phyloP scores from a whole-genome alignment of 2,329 filamentous ascomycete genomes.

The Helotiales sp. region DNA sequence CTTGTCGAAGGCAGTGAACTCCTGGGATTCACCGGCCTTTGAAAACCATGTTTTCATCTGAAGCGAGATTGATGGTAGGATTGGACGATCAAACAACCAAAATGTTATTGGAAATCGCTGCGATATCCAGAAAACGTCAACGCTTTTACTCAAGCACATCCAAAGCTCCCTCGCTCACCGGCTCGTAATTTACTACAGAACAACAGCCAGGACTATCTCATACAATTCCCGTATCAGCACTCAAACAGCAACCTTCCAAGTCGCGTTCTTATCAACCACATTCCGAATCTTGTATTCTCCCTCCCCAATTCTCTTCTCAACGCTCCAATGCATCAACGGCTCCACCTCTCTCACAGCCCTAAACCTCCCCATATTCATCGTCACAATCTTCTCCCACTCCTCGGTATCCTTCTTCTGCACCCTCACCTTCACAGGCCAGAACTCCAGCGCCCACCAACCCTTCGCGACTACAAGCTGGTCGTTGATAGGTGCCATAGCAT shows the following conservation, averaged over 20 bases:
- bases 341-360: conserved; percentile 45
- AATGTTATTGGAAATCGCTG: no score
- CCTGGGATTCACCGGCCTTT: no score
- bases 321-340: conserved; percentile 52
- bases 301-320: conserved; percentile 45
- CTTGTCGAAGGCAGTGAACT: no score
- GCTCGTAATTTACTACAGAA: not conserved
- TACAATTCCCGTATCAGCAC: not conserved
- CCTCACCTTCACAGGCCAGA: conserved; percentile 50
- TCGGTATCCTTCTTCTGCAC: conserved; percentile 42
- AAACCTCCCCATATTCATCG: conserved; percentile 47
- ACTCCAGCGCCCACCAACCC: conserved; percentile 51
- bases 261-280: conserved; percentile 38
- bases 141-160: no score
- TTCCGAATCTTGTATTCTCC: conserved; percentile 44
- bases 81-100: no score
- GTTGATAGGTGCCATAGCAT: conserved; percentile 48
- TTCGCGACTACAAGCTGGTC: conserved; percentile 47
- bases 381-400: conserved; percentile 46
- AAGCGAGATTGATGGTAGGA: no score
- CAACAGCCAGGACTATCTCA: not conserved
- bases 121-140: no score
- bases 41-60: no score
- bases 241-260: conserved; percentile 41
- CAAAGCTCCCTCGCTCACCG: not conserved